A percentile compares a stretch with the other conserved stretches of the same genome.
phyloP scores from a whole-genome alignment of 2,329 filamentous ascomycete species.

The Cordyceps fumosorosea region DNA sequence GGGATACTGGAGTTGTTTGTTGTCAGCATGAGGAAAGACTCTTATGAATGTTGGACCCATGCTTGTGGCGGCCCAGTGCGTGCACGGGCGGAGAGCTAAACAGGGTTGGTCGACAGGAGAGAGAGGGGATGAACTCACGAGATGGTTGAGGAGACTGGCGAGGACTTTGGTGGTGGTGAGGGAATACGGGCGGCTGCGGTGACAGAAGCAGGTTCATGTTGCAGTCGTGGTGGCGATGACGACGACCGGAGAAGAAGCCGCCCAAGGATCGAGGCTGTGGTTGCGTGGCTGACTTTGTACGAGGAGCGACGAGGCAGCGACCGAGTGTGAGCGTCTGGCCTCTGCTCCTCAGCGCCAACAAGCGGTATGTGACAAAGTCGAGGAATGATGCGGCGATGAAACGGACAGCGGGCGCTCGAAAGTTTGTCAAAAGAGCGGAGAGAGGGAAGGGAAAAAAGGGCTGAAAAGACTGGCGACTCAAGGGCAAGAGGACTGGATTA shows the following conservation, averaged over 20 bases:
- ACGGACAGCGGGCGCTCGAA: neutral
- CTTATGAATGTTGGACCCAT: neutral
- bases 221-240: constrained; percentile 9
- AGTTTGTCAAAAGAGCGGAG: neutral
- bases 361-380: no score
- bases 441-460: constrained; percentile 7
- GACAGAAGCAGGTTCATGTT: constrained; percentile 58
- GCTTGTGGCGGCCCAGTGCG: neutral
- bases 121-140: constrained; percentile 36
- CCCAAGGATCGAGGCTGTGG: constrained; percentile 1
- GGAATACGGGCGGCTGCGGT: constrained; percentile 52
- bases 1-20: constrained; percentile 27
- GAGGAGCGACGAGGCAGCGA: constrained; percentile 6
- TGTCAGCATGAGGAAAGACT: neutral
- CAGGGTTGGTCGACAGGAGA: neutral
- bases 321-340: neutral
- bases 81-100: neutral
- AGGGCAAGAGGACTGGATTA: constrained; percentile 7
- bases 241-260: neutral
- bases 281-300: constrained; percentile 8
- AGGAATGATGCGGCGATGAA: neutral
- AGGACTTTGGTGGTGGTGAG: constrained; percentile 50
- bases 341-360: neutral
- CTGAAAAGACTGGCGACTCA: constrained; percentile 7
- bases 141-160: constrained; percentile 49